These are phyloP conservation scores for Hibiscus tridactylites DNA, from an alignment of 345 rosid genomes.

Conservation along the genomic window DNA sequence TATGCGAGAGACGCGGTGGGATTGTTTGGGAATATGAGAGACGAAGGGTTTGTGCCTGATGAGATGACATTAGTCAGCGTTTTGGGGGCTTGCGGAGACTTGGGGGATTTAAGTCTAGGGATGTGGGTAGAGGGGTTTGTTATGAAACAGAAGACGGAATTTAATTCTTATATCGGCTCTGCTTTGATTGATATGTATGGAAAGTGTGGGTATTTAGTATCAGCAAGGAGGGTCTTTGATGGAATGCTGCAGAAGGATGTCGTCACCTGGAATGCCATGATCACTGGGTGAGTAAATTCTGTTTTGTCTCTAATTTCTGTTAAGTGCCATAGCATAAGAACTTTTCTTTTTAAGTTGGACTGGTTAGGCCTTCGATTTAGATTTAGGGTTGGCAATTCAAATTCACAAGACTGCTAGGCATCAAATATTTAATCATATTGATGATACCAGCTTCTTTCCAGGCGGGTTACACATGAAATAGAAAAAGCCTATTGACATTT, in stretches of 20 bases:
- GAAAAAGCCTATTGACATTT: no score
- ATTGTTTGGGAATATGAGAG: conserved; percentile 56
- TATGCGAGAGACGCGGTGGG: conserved; percentile 45
- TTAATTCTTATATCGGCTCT: conserved; percentile 50
- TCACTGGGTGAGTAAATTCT: conserved; percentile 49
- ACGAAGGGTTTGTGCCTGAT: conserved; percentile 48
- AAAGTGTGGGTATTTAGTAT: conserved; percentile 65
- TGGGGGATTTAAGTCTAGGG: conserved; percentile 64
- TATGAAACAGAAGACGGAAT: conserved; percentile 31
- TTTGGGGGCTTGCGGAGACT: conserved; percentile 61
- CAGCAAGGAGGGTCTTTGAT: conserved; percentile 66
- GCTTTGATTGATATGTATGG: conserved; percentile 76
- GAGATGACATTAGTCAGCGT: conserved; percentile 80
- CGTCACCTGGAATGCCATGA: conserved; percentile 83
- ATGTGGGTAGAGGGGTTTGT: conserved; percentile 49
- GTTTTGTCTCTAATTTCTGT: not conserved
- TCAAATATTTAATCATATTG: no score
- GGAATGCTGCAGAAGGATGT: conserved; percentile 50
- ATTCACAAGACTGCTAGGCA: no score
- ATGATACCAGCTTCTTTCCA: no score
- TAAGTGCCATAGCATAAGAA: not conserved
- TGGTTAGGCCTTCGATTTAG: not conserved
- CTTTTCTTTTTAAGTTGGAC: not conserved
- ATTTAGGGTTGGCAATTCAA: no score
- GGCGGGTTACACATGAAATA: no score